A percentile compares a stretch with the other conserved stretches of the same genome.
Conservation (phyloP, 2,329 filamentous ascomycete genomes). For the Lachnellula willkommii region DNA sequence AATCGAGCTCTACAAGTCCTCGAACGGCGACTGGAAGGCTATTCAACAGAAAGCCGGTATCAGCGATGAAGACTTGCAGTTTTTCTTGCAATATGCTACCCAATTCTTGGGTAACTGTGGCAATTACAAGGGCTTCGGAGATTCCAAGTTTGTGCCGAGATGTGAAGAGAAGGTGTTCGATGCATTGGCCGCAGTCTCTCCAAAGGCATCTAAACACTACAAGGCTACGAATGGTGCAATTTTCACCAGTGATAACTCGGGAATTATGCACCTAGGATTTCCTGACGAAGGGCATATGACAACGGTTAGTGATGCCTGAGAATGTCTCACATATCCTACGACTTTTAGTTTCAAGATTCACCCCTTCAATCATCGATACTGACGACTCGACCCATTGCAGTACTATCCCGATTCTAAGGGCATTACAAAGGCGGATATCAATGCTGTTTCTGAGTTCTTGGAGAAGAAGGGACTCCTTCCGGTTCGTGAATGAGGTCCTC, state of each 20-base stretch:
- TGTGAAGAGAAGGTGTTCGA: constrained; percentile 59
- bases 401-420: constrained; percentile 74
- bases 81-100: constrained; percentile 70
- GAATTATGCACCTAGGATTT: constrained; percentile 71
- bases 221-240: constrained; percentile 65
- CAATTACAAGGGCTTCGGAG: constrained; percentile 84
- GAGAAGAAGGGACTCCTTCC: constrained; percentile 64
- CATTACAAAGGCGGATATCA: constrained; percentile 72
- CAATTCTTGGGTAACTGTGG: constrained; percentile 74
- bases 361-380: background rate
- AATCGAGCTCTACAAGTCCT: constrained; percentile 61
- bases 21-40: constrained; percentile 64
- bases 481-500: constrained; percentile 12
- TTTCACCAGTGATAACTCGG: constrained; percentile 59
- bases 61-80: constrained; percentile 56
- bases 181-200: constrained; percentile 54
- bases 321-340: background rate
- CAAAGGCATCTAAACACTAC: constrained; percentile 59
- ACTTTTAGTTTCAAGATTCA: background rate
- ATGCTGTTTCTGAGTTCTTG: constrained; percentile 66
- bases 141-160: constrained; percentile 76
- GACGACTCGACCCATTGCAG: background rate
- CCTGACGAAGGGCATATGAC: constrained; percentile 71
- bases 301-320: constrained; percentile 34
- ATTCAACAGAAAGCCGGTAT: constrained; percentile 61